phyloP scores from a whole-genome alignment of 176 grass and related monocot species.

The Alopecurus myosuroides region DNA sequence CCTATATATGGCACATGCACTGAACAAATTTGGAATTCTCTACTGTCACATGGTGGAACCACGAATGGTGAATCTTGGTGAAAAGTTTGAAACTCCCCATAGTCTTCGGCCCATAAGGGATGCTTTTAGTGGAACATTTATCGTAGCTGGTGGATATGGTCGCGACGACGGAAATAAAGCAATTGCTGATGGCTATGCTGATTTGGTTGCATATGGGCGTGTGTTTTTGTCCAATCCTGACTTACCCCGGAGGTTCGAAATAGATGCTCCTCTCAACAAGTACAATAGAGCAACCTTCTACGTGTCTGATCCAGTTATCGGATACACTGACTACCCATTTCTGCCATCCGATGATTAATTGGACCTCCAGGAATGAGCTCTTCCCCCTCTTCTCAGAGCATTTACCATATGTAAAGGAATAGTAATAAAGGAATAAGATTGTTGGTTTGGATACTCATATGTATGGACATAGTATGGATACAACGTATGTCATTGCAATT shows the following conservation, averaged over 20 bases:
- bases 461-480: background rate
- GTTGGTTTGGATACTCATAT: constrained; percentile 10
- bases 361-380: background rate
- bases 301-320: constrained; percentile 59
- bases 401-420: background rate
- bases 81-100: constrained; percentile 40
- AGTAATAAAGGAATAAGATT: constrained; percentile 1
- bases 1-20: constrained; percentile 53
- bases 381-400: background rate
- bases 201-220: constrained; percentile 70
- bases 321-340: constrained; percentile 74
- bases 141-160: constrained; percentile 48
- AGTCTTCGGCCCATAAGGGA: constrained; percentile 52
- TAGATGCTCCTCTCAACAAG: constrained; percentile 62
- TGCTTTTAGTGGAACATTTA: constrained; percentile 55
- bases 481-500: background rate
- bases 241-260: constrained; percentile 54
- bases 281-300: constrained; percentile 73
- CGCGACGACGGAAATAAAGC: constrained; percentile 59
- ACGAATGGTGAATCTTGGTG: constrained; percentile 36
- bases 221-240: constrained; percentile 79
- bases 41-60: constrained; percentile 73
- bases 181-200: constrained; percentile 44
- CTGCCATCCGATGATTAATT: constrained; percentile 23
- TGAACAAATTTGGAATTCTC: constrained; percentile 55